Evolutionary conservation across 2,329 filamentous ascomycete species (phyloP), one percentile per base, ranked within the genome.

Genomic region (Fusarium multiceps): DNA sequence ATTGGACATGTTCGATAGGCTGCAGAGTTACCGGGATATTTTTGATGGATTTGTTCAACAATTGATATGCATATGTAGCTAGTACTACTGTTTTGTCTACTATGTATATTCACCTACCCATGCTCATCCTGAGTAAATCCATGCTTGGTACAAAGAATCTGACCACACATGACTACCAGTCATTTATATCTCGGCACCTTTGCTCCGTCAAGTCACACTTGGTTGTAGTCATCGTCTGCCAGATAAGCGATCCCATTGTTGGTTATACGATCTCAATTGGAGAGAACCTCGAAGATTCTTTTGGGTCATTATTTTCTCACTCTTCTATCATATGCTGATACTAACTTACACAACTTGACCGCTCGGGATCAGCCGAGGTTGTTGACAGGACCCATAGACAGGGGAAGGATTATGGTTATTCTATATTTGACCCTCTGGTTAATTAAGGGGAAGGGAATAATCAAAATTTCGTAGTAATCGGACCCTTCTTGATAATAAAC

Each of bases 1-100:
- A 61, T 55, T 66, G 37, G 30, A 61, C 32, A 37, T 9, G 25
- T 41, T 42, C 32, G 41, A 59, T 65, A 65, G 60, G 60, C 53
- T 59, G 23, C 30, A 49, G 5, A 25, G 14, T 23, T 64, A 37
- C 41, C 61, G 40, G 53, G 53, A 42, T 41, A 41, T 59, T 30
- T n/a, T 34, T 40, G n/a, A 47, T 59, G 32, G 21, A 28, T 47
- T 51, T 65, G 40, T 59, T 65, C 60, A 59, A 51, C 53, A 20
- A 45, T 30, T 50, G 32, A 51, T 34, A 57, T 41, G 40, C 30
- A 46, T 34, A 63, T 28, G 27, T 40, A 55, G 28, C 14, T 34
- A 53, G 49, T 53, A 42, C 49, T 27, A 12, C 34, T 37, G 18
- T 37, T 10, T 37, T n/a, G 34, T n/a, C 18, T 50, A 43, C 41